These are phyloP conservation scores for Jimgerdemannia flammicorona DNA, from an alignment of 192 early-diverging fungal species.

Conservation along the genomic window DNA sequence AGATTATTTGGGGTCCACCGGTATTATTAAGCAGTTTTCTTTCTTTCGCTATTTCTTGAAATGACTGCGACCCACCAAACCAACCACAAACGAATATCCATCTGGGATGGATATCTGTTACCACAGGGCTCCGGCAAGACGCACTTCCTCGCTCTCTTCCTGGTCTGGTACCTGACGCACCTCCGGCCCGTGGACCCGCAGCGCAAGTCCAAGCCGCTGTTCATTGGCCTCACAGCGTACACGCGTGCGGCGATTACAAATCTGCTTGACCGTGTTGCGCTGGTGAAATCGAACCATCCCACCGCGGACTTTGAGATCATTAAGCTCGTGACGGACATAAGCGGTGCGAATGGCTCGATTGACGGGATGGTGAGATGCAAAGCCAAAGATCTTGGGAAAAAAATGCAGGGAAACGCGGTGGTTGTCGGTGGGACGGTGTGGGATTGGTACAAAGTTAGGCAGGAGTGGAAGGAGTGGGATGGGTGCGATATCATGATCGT, in stretches of 20 bases:
- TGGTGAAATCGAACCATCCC: conserved; percentile 21
- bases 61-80: neutral
- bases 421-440: conserved; percentile 35
- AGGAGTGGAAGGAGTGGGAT: neutral
- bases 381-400: conserved; percentile 2
- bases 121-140: conserved; percentile 50
- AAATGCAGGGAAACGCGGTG: conserved; percentile 12
- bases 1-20: conserved; percentile 48
- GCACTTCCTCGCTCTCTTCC: conserved; percentile 42
- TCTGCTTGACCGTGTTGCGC: conserved; percentile 28
- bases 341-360: neutral
- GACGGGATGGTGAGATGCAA: conserved; percentile 10
- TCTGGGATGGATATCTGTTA: neutral
- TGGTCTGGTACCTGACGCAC: conserved; percentile 35
- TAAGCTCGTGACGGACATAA: conserved; percentile 17
- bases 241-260: conserved; percentile 44
- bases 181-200: conserved; percentile 8
- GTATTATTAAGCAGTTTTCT: conserved; percentile 15
- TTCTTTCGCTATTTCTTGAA: neutral
- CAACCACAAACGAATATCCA: too few species aligned
- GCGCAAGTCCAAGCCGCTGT: conserved; percentile 13
- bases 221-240: conserved; percentile 46
- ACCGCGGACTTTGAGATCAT: conserved; percentile 21
- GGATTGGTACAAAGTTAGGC: conserved; percentile 34
- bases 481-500: conserved; percentile 31